phyloP scores from a whole-genome alignment of 208 protist genomes.

The Trypanosoma avium region DNA sequence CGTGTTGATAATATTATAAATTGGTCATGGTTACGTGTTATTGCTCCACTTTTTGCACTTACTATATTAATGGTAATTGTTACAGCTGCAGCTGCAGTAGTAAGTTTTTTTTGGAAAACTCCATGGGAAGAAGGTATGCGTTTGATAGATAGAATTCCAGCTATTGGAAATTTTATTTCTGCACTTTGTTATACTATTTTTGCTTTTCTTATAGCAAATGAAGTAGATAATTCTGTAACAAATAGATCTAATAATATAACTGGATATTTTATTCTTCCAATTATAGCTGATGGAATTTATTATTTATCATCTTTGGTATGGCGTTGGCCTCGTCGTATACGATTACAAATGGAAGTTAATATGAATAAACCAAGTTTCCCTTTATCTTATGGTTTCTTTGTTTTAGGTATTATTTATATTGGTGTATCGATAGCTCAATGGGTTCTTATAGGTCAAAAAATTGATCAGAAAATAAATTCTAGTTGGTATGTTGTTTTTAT shows the following conservation, averaged over 20 bases:
- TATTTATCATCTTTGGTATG: conserved; percentile 86
- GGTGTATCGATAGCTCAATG: conserved; percentile 70
- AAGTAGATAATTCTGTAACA: conserved; percentile 32
- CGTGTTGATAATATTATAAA: conserved; percentile 39
- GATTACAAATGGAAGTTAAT: conserved; percentile 73
- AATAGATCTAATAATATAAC: conserved; percentile 39
- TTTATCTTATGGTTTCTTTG: conserved; percentile 77
- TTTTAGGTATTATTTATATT: conserved; percentile 67
- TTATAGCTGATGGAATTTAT: conserved; percentile 77
- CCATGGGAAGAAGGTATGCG: conserved; percentile 66
- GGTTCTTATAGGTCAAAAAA: conserved; percentile 68
- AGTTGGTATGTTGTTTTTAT: conserved; percentile 83
- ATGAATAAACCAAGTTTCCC: conserved; percentile 47
- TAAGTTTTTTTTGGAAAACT: conserved; percentile 43
- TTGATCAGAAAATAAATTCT: conserved; percentile 48
- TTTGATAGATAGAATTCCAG: conserved; percentile 60
- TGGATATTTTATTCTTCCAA: conserved; percentile 61
- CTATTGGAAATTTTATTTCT: conserved; percentile 74
- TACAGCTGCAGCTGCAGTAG: conserved; percentile 48
- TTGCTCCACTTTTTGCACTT: conserved; percentile 62
- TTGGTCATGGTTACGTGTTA: conserved; percentile 45
- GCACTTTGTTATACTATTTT: conserved; percentile 66
- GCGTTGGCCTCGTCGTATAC: conserved; percentile 72
- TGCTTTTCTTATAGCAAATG: conserved; percentile 33
- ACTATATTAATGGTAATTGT: conserved; percentile 42